These are phyloP conservation scores for Ganoderma resinaceum DNA, from an alignment of 1,284 basidiomycete genomes.

Conservation along the genomic window DNA sequence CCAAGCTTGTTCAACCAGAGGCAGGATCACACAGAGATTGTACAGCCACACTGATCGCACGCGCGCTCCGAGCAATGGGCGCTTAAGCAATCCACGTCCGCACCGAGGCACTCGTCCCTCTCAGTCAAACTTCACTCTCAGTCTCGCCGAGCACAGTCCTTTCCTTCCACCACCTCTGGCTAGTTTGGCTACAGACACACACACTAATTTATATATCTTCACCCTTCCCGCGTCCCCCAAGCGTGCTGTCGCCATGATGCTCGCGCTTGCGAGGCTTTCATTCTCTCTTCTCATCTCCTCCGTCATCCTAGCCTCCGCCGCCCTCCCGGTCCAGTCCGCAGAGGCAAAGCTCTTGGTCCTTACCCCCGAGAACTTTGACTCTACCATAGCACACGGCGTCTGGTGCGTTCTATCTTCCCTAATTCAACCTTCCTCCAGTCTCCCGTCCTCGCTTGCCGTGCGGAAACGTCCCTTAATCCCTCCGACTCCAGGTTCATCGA, in stretches of 20 bases:
- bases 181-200: neutral
- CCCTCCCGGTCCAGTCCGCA: conserved; percentile 48
- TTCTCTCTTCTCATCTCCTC: conserved; percentile 44
- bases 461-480: neutral
- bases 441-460: neutral
- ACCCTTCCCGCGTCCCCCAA: conserved; percentile 2
- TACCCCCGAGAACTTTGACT: conserved; percentile 71
- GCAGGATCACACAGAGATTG: neutral
- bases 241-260: conserved; percentile 33
- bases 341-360: conserved; percentile 45
- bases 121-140: neutral
- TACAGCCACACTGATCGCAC: neutral
- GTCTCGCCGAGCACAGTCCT: neutral
- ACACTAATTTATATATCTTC: conserved; percentile 9
- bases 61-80: neutral
- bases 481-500: conserved; percentile 63
- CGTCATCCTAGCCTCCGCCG: conserved; percentile 43
- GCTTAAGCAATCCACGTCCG: neutral
- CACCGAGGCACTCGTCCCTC: too few relatives aligned
- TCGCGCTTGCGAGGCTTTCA: conserved; percentile 37
- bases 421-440: neutral
- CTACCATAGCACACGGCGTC: conserved; percentile 63
- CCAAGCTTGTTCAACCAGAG: too few relatives aligned
- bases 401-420: conserved; percentile 57
- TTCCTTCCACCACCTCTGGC: neutral